These are phyloP conservation scores for Mycena rebaudengoi DNA, from an alignment of 768 basidiomycete species.

Conservation along the genomic window DNA sequence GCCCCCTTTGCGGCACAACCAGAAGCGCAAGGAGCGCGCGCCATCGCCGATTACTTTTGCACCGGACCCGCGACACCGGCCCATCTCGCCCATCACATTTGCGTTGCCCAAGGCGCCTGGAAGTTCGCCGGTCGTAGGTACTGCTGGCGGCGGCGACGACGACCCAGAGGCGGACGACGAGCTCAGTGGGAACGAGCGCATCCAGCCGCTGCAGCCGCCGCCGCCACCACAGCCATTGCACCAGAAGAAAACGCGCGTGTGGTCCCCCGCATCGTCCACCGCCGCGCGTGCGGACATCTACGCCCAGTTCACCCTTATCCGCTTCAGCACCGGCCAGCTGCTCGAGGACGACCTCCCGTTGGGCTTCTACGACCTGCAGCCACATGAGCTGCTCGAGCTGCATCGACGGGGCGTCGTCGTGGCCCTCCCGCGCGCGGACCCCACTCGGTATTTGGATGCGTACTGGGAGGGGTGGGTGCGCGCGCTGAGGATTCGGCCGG, in stretches of 20 bases:
- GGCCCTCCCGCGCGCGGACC: conserved; percentile 47
- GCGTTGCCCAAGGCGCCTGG: conserved; percentile 35
- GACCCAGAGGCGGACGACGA: conserved; percentile 4
- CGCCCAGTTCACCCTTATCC: conserved; percentile 59
- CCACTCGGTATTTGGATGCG: conserved; percentile 55
- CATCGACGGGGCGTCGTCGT: conserved; percentile 56
- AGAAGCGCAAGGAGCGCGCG: conserved; percentile 47
- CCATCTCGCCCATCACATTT: conserved; percentile 55
- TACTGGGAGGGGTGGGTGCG: conserved; percentile 67
- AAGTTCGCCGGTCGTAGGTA: conserved; percentile 11
- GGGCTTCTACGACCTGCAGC: conserved; percentile 65
- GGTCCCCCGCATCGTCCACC: conserved; percentile 2
- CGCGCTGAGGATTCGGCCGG: conserved; percentile 56
- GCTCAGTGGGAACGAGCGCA: not conserved
- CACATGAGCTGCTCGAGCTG: conserved; percentile 76
- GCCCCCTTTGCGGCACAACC: conserved; percentile 16
- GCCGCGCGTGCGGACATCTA: conserved; percentile 19
- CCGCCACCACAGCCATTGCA: not conserved
- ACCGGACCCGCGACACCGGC: conserved; percentile 48
- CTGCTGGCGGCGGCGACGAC: conserved; percentile 14
- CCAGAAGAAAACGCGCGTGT: conserved; percentile 12
- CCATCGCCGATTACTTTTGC: conserved; percentile 80
- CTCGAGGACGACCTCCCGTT: conserved; percentile 71
- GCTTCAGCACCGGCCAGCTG: conserved; percentile 74
- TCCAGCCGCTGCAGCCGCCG: not conserved